These are phyloP conservation scores for Amaranthus hypochondriacus DNA, from an alignment of 148 eudicot species.

Conservation along the genomic window DNA sequence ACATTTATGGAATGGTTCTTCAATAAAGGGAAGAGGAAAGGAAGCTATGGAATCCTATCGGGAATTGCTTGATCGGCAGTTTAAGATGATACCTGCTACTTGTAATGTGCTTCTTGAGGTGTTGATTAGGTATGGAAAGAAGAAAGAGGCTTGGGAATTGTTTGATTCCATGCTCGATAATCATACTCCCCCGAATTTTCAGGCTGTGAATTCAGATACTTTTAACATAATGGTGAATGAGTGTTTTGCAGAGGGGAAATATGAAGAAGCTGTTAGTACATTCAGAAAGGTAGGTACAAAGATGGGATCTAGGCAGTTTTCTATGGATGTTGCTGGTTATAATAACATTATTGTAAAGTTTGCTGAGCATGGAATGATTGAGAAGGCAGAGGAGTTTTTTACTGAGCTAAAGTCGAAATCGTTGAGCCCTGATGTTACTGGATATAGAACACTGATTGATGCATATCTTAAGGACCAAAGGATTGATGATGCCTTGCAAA, in stretches of 20 bases:
- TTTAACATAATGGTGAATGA: constrained; percentile 46
- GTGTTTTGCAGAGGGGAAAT: constrained; percentile 46
- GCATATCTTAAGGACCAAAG: constrained; percentile 57
- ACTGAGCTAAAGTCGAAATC: constrained; percentile 64
- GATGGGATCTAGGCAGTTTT: constrained; percentile 59
- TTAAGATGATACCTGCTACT: constrained; percentile 74
- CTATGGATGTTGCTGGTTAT: constrained; percentile 86
- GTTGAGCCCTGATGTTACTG: constrained; percentile 69
- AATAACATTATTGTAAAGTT: constrained; percentile 61
- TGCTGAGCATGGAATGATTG: constrained; percentile 70
- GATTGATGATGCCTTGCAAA: constrained; percentile 55
- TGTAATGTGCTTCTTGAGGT: constrained; percentile 73
- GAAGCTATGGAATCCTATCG: constrained; percentile 85
- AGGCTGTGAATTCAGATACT: constrained; percentile 39
- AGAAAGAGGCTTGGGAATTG: constrained; percentile 43
- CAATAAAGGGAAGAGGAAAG: constrained; percentile 49
- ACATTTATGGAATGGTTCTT: constrained; percentile 91
- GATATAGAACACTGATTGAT: constrained; percentile 72
- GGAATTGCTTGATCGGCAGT: constrained; percentile 49
- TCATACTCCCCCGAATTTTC: constrained; percentile 43
- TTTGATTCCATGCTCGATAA: constrained; percentile 42
- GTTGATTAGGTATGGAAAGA: constrained; percentile 48
- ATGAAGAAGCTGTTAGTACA: constrained; percentile 54
- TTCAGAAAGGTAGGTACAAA: constrained; percentile 66
- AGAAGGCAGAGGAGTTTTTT: constrained; percentile 65